Evolutionary conservation across 1,284 basidiomycete species (phyloP).

Genomic region (Exsudoporus floridanus): DNA sequence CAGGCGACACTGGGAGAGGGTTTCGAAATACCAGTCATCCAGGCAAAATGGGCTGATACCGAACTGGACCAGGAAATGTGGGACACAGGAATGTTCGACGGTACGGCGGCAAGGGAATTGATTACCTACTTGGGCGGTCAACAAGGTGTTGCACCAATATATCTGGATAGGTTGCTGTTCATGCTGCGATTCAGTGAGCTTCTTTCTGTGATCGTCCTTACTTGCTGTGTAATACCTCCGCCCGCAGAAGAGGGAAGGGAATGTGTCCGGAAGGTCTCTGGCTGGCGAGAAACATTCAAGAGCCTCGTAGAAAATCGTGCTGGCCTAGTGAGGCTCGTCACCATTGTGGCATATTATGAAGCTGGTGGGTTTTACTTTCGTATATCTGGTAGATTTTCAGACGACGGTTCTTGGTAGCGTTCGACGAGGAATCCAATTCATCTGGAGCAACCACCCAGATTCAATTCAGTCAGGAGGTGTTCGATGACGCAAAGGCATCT

Average conservation of each 20-base stretch:
- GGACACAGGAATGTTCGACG: slow-evolving; percentile 30
- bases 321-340: no score
- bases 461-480: no score
- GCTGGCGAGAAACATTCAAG: slow-evolving; percentile 12
- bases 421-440: no score
- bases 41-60: no score
- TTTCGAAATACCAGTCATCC: no score
- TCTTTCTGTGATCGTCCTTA: no score
- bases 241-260: slow-evolving; percentile 26
- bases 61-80: slow-evolving; percentile 17
- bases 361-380: no score
- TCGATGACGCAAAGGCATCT: slow-evolving; percentile 5
- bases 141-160: slow-evolving; percentile 18
- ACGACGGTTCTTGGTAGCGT: no score
- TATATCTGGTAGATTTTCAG: no score
- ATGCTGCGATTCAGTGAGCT: slow-evolving; percentile 28
- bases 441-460: no score
- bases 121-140: slow-evolving; percentile 7
- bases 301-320: no score
- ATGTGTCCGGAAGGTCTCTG: slow-evolving; percentile 11
- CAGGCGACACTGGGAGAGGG: slow-evolving; percentile 28
- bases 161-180: slow-evolving; percentile 33
- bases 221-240: no score
- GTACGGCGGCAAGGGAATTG: slow-evolving; percentile 18
- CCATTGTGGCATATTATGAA: slow-evolving; percentile 29